Conservation (phyloP, 2,329 filamentous ascomycete genomes). For the Intubia oerlemansii region DNA sequence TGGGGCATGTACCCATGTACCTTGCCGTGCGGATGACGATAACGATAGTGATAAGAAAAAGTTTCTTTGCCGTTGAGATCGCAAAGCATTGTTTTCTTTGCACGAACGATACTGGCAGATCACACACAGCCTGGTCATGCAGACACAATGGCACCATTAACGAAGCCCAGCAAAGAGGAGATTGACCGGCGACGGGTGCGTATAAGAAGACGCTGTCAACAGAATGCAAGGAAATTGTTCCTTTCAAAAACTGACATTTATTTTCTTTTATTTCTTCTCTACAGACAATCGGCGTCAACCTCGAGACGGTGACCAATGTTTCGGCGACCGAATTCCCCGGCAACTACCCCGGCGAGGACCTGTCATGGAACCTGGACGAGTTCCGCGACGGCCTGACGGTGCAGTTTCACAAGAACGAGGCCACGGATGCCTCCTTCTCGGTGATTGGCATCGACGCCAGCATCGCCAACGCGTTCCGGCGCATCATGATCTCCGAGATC, state of each 20-base stretch:
- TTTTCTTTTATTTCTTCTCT: too few relatives aligned
- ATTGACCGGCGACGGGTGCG: slow-evolving; percentile 38
- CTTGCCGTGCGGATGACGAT: too few relatives aligned
- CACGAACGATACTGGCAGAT: too few relatives aligned
- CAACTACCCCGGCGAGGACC: slow-evolving; percentile 73
- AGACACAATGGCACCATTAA: slow-evolving; percentile 18
- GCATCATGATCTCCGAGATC: slow-evolving; percentile 86
- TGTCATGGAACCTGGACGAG: slow-evolving; percentile 21
- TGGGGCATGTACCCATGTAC: too few relatives aligned
- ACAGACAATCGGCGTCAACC: slow-evolving; percentile 76
- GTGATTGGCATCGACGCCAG: slow-evolving; percentile 81
- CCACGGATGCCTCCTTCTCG: slow-evolving; percentile 66
- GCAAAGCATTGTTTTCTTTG: too few relatives aligned
- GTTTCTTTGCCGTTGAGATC: too few relatives aligned
- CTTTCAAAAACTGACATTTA: too few relatives aligned
- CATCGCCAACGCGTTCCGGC: slow-evolving; percentile 90
- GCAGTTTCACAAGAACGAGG: slow-evolving; percentile 66
- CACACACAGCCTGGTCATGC: too few relatives aligned
- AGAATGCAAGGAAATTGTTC: background rate
- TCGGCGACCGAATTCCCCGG: slow-evolving; percentile 81
- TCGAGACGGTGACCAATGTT: slow-evolving; percentile 78
- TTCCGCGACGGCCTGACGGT: slow-evolving; percentile 27
- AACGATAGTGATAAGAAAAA: too few relatives aligned
- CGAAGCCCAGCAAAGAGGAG: slow-evolving; percentile 30
- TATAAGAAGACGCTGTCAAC: background rate